Conservation (phyloP, 1,139 yeast genomes). For the Taphrina confusa region DNA sequence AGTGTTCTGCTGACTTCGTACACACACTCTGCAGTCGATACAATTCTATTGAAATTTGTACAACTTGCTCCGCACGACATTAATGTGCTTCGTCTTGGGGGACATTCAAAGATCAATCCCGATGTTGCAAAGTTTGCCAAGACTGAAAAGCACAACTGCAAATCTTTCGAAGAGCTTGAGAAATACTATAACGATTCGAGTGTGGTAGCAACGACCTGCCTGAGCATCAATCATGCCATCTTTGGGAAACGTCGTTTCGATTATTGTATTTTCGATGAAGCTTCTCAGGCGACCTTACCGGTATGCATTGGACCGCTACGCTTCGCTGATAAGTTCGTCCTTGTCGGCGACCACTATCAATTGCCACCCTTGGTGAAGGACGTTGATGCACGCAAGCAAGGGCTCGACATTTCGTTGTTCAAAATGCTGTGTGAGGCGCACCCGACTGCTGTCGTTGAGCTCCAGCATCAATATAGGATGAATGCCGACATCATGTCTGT, state of each 20-base stretch:
- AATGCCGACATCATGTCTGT: slow-evolving; percentile 81
- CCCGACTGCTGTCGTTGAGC: slow-evolving; percentile 70
- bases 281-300: slow-evolving; percentile 92
- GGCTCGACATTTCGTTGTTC: slow-evolving; percentile 78
- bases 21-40: slow-evolving; percentile 96
- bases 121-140: slow-evolving; percentile 61
- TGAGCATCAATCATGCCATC: slow-evolving; percentile 69
- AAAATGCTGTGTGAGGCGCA: slow-evolving; percentile 67
- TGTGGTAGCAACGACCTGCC: slow-evolving; percentile 83
- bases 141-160: slow-evolving; percentile 48
- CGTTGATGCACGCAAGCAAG: slow-evolving; percentile 56
- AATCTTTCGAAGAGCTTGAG: slow-evolving; percentile 43
- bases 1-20: slow-evolving; percentile 78
- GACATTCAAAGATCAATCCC: slow-evolving; percentile 56
- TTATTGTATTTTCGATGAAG: slow-evolving; percentile 93
- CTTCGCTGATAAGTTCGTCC: slow-evolving; percentile 71
- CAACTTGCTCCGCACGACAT: slow-evolving; percentile 60
- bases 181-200: slow-evolving; percentile 59
- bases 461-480: slow-evolving; percentile 89
- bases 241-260: slow-evolving; percentile 69
- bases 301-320: slow-evolving; percentile 84
- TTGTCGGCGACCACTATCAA: slow-evolving; percentile 95
- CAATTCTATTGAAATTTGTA: slow-evolving; percentile 73
- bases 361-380: slow-evolving; percentile 48
- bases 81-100: slow-evolving; percentile 50